Base-by-base conservation (phyloP, 371 early-diverging fungal genomes). In the Mucor indicus region DNA sequence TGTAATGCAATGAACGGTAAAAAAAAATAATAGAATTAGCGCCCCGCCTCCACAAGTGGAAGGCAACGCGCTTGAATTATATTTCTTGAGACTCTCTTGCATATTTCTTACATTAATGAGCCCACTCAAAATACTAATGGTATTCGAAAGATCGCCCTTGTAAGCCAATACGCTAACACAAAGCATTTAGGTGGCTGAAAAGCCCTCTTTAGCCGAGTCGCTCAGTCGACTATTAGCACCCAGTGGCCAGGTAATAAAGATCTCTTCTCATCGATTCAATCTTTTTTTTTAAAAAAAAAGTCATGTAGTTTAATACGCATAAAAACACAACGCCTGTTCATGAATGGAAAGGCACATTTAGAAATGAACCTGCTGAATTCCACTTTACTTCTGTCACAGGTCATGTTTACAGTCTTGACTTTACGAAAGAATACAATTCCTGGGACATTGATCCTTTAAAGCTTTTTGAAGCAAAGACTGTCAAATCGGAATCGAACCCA, bases 151-250 rank as follows among this genome's bases (percentile, higher is more conserved):
- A n/a, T n/a, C n/a, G n/a, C n/a, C n/a, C n/a, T n/a, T n/a, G n/a
- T n/a, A n/a, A n/a, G n/a, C n/a, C n/a, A n/a, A n/a, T n/a, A n/a
- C n/a, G n/a, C n/a, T n/a, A n/a, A n/a, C n/a, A n/a, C n/a, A n/a
- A n/a, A n/a, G n/a, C n/a, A n/a, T n/a, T n/a, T 31, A 44, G 79
- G 81, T 89, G 50, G 89, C 89, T 31, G 89, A 89, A 63, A 89
- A 89, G 67, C 89, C 89, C 20, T 83, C 85, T 20, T 68, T 89
- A 16, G 87, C 89, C 4, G 86, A 85, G 55, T 51, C 84, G 0
- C 72, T 89, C 7, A 64, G 80, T 38, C 65, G 70, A 27, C 46
- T 83, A 39, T 50, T 89, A 11, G 77, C 81, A 9, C 67, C 68
- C 9, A 58, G 62, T 16, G 69, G 69, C 3, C 64, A 63, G 40